These are phyloP conservation scores for Leccinum sublutescens DNA, from an alignment of 768 basidiomycete species.

Conservation along the genomic window DNA sequence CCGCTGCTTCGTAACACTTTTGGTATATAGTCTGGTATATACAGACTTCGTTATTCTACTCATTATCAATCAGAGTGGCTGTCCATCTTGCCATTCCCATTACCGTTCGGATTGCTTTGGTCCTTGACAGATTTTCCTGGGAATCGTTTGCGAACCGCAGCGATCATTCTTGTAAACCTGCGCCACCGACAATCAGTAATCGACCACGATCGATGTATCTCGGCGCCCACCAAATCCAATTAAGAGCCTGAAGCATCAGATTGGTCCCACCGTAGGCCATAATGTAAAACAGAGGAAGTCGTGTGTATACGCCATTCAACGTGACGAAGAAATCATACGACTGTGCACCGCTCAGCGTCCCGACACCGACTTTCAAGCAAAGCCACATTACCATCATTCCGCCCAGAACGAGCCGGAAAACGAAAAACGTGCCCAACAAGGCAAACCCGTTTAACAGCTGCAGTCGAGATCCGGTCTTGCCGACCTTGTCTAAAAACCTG, in stretches of 20 bases:
- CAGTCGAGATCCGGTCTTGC: constrained; percentile 61
- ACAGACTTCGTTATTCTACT: background rate
- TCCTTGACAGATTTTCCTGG: constrained; percentile 18
- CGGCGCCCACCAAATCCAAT: constrained; percentile 72
- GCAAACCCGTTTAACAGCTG: constrained; percentile 73
- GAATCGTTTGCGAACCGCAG: constrained; percentile 63
- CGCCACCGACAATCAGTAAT: background rate
- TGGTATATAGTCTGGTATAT: constrained; percentile 17
- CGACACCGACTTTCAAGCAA: background rate
- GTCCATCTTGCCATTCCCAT: constrained; percentile 16
- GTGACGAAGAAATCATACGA: constrained; percentile 66
- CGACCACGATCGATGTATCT: background rate
- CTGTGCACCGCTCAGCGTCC: constrained; percentile 35
- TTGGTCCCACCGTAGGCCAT: constrained; percentile 58
- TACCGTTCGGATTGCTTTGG: constrained; percentile 18
- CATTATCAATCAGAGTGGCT: background rate
- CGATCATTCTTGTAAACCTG: constrained; percentile 75
- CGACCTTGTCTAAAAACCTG: constrained; percentile 78
- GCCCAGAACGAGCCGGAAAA: constrained; percentile 71
- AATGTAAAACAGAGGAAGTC: constrained; percentile 52
- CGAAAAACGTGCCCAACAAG: constrained; percentile 67
- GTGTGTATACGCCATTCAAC: constrained; percentile 50
- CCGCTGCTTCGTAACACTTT: constrained; percentile 4
- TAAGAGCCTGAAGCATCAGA: constrained; percentile 65
- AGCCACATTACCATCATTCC: constrained; percentile 38